Percentiles rank a stretch among this genome's conserved stretches.
Evolutionary conservation across 2,329 filamentous ascomycete genomes (phyloP).

Genomic region (Phyllosticta paracitricarpa): DNA sequence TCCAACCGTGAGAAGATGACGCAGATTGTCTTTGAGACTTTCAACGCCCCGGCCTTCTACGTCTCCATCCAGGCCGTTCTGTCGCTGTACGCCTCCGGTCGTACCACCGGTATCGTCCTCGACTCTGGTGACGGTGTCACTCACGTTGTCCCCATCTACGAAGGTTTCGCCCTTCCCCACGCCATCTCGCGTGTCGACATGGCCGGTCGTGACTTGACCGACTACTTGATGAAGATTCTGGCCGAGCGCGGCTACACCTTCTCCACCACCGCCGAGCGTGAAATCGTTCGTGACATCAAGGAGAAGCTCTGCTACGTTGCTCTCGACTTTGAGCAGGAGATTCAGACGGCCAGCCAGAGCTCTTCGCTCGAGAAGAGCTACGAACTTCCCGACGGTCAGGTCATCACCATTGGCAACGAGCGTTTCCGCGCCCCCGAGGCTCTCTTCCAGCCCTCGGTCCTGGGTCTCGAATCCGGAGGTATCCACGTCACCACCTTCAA

Average conservation of each 20-base stretch:
- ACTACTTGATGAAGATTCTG: constrained; percentile 99
- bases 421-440: constrained; percentile 99
- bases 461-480: constrained; percentile 96
- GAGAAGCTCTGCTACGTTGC: constrained; percentile 99
- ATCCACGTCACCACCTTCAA: constrained; percentile 99
- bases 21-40: constrained; percentile 99
- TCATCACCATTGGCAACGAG: constrained; percentile 99
- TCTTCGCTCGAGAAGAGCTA: constrained; percentile 99
- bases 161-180: constrained; percentile 99
- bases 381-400: constrained; percentile 98
- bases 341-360: constrained; percentile 98
- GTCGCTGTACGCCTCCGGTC: constrained; percentile 98
- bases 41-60: constrained; percentile 99
- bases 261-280: constrained; percentile 99
- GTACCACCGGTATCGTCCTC: constrained; percentile 99
- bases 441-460: constrained; percentile 96
- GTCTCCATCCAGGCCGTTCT: constrained; percentile 99
- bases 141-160: constrained; percentile 99
- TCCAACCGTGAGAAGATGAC: constrained; percentile 99
- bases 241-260: constrained; percentile 99
- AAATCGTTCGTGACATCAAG: constrained; percentile 99
- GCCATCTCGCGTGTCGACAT: constrained; percentile 99
- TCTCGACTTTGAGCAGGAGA: constrained; percentile 99
- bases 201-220: constrained; percentile 99
- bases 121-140: constrained; percentile 99